Conservation (phyloP, 495 filamentous ascomycete genomes). For the Xylaria telfairii region DNA sequence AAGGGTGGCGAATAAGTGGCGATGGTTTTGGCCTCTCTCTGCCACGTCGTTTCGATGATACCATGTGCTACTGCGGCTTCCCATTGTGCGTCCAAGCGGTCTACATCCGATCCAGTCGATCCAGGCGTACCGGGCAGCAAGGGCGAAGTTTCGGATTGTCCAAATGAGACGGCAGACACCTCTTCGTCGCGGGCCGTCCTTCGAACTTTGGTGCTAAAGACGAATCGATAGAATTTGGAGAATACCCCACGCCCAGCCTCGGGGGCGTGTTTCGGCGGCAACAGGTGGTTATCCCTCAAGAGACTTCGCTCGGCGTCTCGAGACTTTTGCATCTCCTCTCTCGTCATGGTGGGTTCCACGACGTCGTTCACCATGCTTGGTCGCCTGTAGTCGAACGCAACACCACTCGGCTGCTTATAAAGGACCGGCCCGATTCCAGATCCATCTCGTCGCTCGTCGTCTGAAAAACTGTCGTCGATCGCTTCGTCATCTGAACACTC, state of each 20-base stretch:
- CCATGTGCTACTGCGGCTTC: constrained; percentile 76
- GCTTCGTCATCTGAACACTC: constrained; percentile 60
- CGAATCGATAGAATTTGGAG: constrained; percentile 43
- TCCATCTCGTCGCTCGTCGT: constrained; percentile 55
- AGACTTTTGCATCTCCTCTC: constrained; percentile 67
- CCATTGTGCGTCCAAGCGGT: constrained; percentile 68
- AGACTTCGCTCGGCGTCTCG: constrained; percentile 76
- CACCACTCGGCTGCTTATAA: constrained; percentile 70
- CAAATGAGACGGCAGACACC: constrained; percentile 34
- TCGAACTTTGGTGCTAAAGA: constrained; percentile 54
- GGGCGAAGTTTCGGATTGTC: constrained; percentile 50
- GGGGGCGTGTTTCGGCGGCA: constrained; percentile 65
- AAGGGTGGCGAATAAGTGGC: constrained; percentile 63
- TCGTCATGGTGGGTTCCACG: constrained; percentile 59
- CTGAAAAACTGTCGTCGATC: constrained; percentile 43
- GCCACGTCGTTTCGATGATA: constrained; percentile 82
- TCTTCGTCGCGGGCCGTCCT: constrained; percentile 41
- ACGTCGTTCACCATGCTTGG: constrained; percentile 50
- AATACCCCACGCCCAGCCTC: constrained; percentile 26
- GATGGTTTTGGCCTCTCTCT: constrained; percentile 74
- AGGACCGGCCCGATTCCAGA: constrained; percentile 65
- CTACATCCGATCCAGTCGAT: constrained; percentile 33
- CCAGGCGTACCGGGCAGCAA: constrained; percentile 35
- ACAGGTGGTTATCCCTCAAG: constrained; percentile 76
- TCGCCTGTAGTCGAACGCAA: constrained; percentile 65